phyloP scores from a whole-genome alignment of 2,329 filamentous ascomycete genomes.

The Pyrenochaeta sp. region DNA sequence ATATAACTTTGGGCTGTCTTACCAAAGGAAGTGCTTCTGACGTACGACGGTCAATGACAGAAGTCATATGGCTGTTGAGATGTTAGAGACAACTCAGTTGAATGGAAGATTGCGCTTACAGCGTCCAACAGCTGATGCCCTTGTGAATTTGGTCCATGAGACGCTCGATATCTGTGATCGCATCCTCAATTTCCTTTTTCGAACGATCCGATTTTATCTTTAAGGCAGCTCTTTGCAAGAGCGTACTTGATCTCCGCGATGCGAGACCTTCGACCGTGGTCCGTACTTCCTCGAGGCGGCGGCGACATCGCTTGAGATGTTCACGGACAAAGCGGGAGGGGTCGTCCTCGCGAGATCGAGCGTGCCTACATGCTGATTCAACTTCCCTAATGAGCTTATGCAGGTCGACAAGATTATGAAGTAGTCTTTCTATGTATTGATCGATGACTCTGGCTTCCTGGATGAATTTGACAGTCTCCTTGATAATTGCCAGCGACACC shows the following conservation, averaged over 20 bases:
- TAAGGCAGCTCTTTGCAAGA: conserved; percentile 16
- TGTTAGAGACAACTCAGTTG: neutral
- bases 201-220: conserved; percentile 15
- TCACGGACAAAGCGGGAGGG: conserved; percentile 11
- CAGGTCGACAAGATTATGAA: conserved; percentile 12
- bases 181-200: conserved; percentile 17
- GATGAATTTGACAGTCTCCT: conserved; percentile 19
- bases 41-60: conserved; percentile 10
- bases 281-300: conserved; percentile 14
- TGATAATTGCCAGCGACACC: conserved; percentile 15
- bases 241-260: conserved; percentile 10
- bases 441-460: conserved; percentile 17
- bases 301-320: conserved; percentile 9
- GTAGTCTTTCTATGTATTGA: conserved; percentile 6
- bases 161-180: conserved; percentile 17
- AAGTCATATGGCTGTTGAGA: neutral
- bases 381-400: conserved; percentile 12
- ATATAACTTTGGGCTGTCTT: neutral
- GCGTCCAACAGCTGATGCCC: conserved; percentile 6
- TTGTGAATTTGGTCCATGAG: conserved; percentile 13
- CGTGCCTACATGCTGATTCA: conserved; percentile 13
- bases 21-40: conserved; percentile 9
- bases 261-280: conserved; percentile 12
- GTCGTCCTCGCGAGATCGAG: neutral
- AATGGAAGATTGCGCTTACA: neutral